Evolutionary conservation across 192 early-diverging fungal genomes (phyloP).

Genomic region (Podila verticillata): DNA sequence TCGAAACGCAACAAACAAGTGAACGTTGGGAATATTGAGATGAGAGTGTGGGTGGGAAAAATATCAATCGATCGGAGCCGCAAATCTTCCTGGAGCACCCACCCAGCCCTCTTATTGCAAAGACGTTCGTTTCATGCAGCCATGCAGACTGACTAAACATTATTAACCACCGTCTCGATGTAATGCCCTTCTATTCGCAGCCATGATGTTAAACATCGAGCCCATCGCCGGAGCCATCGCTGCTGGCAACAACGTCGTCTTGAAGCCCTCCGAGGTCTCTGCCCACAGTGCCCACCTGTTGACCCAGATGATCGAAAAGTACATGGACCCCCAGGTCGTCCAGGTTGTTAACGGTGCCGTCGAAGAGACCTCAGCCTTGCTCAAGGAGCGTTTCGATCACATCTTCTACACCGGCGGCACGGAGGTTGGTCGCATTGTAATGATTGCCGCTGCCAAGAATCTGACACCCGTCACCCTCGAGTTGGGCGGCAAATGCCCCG

Average conservation of each 20-base stretch:
- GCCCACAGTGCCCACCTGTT: slow-evolving; percentile 52
- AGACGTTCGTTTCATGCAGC: too few relatives aligned
- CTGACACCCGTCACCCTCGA: slow-evolving; percentile 72
- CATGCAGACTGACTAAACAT: neutral
- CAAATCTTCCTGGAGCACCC: too few relatives aligned
- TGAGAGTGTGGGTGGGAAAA: too few relatives aligned
- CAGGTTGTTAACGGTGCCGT: slow-evolving; percentile 65
- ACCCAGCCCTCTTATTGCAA: too few relatives aligned
- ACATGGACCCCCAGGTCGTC: slow-evolving; percentile 62
- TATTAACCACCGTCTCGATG: neutral
- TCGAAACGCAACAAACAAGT: too few relatives aligned
- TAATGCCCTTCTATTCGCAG: neutral
- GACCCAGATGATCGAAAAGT: slow-evolving; percentile 59
- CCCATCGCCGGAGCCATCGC: slow-evolving; percentile 67
- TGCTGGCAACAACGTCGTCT: slow-evolving; percentile 61
- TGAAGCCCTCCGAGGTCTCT: slow-evolving; percentile 66
- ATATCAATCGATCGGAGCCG: too few relatives aligned
- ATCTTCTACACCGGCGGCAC: slow-evolving; percentile 76
- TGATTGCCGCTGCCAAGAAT: slow-evolving; percentile 67
- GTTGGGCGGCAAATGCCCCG: slow-evolving; percentile 80
- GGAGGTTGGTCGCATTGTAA: slow-evolving; percentile 65
- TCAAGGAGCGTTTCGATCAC: slow-evolving; percentile 67
- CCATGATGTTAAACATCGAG: slow-evolving; percentile 57
- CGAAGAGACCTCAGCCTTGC: slow-evolving; percentile 63
- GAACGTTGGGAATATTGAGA: too few relatives aligned